These are phyloP conservation scores for Nitzschia putrida DNA, from an alignment of 108 stramenopile species.

Conservation along the genomic window DNA sequence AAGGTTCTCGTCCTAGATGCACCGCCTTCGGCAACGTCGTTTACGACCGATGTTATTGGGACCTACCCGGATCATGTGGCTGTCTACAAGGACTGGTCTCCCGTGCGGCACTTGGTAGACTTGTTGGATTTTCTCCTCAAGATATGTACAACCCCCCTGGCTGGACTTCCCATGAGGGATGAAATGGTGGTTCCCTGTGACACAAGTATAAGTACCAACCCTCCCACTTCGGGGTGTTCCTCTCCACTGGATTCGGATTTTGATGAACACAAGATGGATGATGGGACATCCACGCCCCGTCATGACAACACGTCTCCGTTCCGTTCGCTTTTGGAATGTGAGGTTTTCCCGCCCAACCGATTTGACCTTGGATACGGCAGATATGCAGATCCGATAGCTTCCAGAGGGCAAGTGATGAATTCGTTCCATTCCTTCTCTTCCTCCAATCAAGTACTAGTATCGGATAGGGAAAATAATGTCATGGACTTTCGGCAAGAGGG, in stretches of 20 bases:
- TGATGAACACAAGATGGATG: conserved; percentile 19
- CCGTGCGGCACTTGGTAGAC: conserved; percentile 53
- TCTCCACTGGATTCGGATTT: neutral
- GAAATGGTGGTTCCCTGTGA: no score
- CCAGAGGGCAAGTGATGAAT: no score
- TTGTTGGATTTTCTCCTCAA: conserved; percentile 51
- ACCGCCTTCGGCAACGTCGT: conserved; percentile 8
- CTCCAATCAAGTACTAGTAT: no score
- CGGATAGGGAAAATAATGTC: no score
- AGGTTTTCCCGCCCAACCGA: conserved; percentile 40
- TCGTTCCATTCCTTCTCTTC: no score
- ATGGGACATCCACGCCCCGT: neutral
- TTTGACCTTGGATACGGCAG: conserved; percentile 44
- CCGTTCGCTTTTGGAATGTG: neutral
- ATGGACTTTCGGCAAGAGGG: no score
- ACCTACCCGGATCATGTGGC: neutral
- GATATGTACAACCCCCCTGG: neutral
- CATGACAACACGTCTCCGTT: neutral
- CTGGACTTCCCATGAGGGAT: no score
- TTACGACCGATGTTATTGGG: conserved; percentile 10
- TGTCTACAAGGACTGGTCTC: conserved; percentile 58
- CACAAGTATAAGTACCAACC: neutral
- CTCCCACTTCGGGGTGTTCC: neutral
- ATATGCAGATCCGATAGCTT: conserved; percentile 4
- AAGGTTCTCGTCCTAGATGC: conserved; percentile 50